phyloP scores from a whole-genome alignment of 805 yeast genomes.

The Priceomyces haplophilus region DNA sequence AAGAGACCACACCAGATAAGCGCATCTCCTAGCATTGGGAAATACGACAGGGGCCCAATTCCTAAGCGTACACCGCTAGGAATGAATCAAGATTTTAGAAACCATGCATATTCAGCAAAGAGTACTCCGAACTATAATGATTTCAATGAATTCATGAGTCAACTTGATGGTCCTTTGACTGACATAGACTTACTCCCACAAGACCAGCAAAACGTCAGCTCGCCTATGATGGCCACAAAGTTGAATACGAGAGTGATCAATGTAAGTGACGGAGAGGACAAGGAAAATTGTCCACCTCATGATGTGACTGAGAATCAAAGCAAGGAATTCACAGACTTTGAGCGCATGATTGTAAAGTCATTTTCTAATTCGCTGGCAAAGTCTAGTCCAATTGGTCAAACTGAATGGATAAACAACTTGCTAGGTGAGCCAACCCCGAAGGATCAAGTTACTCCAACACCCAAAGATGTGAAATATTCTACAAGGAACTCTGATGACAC shows the following conservation, averaged over 20 bases:
- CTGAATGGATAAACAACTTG: slow-evolving; percentile 43
- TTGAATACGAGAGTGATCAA: slow-evolving; percentile 53
- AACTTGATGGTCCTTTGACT: slow-evolving; percentile 46
- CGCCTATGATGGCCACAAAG: slow-evolving; percentile 54
- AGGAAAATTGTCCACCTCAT: slow-evolving; percentile 28
- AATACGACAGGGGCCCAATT: slow-evolving; percentile 31
- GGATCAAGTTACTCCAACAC: slow-evolving; percentile 27
- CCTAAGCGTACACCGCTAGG: slow-evolving; percentile 40
- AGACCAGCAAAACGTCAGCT: slow-evolving; percentile 32
- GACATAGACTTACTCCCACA: slow-evolving; percentile 45
- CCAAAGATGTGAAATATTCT: slow-evolving; percentile 11
- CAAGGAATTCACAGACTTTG: slow-evolving; percentile 19
- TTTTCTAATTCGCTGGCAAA: slow-evolving; percentile 27
- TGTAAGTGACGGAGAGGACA: slow-evolving; percentile 40
- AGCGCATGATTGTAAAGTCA: slow-evolving; percentile 24
- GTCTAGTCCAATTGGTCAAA: slow-evolving; percentile 34
- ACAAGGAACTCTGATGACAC: slow-evolving; percentile 12
- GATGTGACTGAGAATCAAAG: slow-evolving; percentile 6
- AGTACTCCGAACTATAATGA: slow-evolving; percentile 31
- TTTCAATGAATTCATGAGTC: slow-evolving; percentile 40
- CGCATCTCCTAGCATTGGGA: slow-evolving; percentile 27
- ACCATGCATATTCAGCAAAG: slow-evolving; percentile 2
- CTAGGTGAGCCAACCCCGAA: slow-evolving; percentile 43
- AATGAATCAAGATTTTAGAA: slow-evolving; percentile 32
- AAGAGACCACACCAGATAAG: slow-evolving; percentile 16